Evolutionary conservation across 2,329 filamentous ascomycete genomes (phyloP).

Genomic region (Hypoxylon sp.): DNA sequence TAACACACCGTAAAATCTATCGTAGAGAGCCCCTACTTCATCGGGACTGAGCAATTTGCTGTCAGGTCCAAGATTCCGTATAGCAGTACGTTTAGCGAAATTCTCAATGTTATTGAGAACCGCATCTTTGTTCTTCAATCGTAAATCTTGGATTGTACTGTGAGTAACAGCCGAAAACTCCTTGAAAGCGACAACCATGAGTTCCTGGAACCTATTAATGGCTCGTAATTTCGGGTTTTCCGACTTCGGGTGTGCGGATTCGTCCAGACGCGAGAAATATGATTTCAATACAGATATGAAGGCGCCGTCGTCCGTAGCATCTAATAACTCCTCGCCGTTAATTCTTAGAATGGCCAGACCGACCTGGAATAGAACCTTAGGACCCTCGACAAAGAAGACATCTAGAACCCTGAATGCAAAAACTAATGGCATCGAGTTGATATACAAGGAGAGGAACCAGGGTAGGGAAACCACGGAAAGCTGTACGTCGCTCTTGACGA

Average conservation of each 20-base stretch:
- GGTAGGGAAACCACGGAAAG: constrained; percentile 96
- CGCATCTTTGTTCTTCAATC: constrained; percentile 92
- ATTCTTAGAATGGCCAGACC: constrained; percentile 96
- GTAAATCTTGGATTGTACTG: constrained; percentile 88
- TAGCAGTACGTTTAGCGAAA: constrained; percentile 96
- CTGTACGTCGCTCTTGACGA: constrained; percentile 97
- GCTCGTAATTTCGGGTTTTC: constrained; percentile 95
- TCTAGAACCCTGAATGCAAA: constrained; percentile 97
- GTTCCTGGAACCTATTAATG: constrained; percentile 95
- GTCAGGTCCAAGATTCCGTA: constrained; percentile 94
- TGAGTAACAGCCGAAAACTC: constrained; percentile 98
- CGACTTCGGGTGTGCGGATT: constrained; percentile 94
- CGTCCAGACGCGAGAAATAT: constrained; percentile 93
- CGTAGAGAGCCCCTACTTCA: constrained; percentile 91
- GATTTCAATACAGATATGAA: constrained; percentile 97
- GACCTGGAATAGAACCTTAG: constrained; percentile 97
- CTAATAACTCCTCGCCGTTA: constrained; percentile 95
- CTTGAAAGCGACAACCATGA: constrained; percentile 99
- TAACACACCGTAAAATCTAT: constrained; percentile 91
- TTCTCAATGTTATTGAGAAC: constrained; percentile 97
- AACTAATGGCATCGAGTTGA: constrained; percentile 99
- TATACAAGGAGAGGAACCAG: constrained; percentile 98
- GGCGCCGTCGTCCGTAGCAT: constrained; percentile 93
- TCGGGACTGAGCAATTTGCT: constrained; percentile 90
- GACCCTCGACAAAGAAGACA: constrained; percentile 98